phyloP scores from a whole-genome alignment of 2,329 filamentous ascomycete genomes.

The Trichoderma aggressivum region DNA sequence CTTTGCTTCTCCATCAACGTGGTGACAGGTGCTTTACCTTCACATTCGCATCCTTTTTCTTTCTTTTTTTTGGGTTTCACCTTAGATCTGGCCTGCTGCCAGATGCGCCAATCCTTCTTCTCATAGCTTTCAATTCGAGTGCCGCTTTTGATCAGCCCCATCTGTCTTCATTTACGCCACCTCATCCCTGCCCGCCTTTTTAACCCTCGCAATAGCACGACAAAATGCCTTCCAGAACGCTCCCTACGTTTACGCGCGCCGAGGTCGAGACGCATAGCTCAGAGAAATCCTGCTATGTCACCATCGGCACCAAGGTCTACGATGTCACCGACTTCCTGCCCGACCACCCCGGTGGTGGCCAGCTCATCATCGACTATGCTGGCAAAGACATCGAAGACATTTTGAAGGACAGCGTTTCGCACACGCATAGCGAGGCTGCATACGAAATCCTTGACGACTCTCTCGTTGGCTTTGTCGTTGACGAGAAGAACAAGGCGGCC shows the following conservation, averaged over 20 bases:
- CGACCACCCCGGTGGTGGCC: conserved; percentile 84
- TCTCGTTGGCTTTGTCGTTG: conserved; percentile 74
- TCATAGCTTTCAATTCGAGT: background rate
- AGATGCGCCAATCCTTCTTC: background rate
- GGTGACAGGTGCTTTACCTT: background rate
- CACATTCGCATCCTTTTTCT: background rate
- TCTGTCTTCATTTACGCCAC: conserved; percentile 20
- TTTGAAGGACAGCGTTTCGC: conserved; percentile 77
- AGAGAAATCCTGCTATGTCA: conserved; percentile 85
- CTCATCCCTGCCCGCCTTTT: conserved; percentile 11
- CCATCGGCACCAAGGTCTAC: conserved; percentile 84
- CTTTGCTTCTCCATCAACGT: background rate
- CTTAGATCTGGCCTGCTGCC: background rate
- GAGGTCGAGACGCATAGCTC: conserved; percentile 82
- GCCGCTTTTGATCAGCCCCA: background rate
- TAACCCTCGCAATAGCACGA: background rate
- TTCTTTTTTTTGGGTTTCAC: background rate
- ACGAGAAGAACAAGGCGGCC: conserved; percentile 48
- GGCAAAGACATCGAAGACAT: conserved; percentile 83
- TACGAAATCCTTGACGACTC: conserved; percentile 92
- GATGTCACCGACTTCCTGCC: conserved; percentile 90
- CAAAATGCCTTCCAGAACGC: conserved; percentile 72
- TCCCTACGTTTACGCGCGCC: conserved; percentile 76
- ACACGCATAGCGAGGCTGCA: conserved; percentile 85
- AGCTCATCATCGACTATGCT: conserved; percentile 84